Evolutionary conservation across 2,329 filamentous ascomycete species (phyloP).

Genomic region (Byssothecium circinans): DNA sequence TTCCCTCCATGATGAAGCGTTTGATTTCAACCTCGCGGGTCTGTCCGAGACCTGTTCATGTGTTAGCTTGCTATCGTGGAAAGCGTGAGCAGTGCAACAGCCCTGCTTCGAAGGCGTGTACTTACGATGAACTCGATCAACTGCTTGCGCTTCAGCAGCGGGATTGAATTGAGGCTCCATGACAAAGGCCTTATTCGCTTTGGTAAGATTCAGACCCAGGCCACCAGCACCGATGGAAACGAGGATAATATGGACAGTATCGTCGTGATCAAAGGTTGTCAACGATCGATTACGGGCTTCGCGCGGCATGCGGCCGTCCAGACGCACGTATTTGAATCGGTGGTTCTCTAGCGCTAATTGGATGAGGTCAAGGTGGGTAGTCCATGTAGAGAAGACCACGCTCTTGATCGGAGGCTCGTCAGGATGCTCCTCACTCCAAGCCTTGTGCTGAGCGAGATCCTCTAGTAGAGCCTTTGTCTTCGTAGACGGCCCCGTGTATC

Average conservation of each 20-base stretch:
- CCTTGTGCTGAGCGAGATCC: slow-evolving; percentile 68
- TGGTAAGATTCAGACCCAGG: slow-evolving; percentile 85
- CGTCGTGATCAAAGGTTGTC: slow-evolving; percentile 73
- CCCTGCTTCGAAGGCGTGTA: no score
- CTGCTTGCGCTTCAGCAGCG: slow-evolving; percentile 87
- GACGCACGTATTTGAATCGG: slow-evolving; percentile 71
- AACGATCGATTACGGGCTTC: slow-evolving; percentile 73
- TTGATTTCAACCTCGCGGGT: slow-evolving; percentile 84
- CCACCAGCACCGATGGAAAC: slow-evolving; percentile 93
- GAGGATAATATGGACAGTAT: slow-evolving; percentile 74
- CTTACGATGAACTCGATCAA: slow-evolving; percentile 71
- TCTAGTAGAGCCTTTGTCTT: slow-evolving; percentile 83
- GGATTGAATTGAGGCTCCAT: slow-evolving; percentile 99
- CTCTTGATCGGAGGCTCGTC: slow-evolving; percentile 80
- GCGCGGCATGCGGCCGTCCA: slow-evolving; percentile 88
- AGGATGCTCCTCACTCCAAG: slow-evolving; percentile 62
- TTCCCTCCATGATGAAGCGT: slow-evolving; percentile 84
- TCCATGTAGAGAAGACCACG: slow-evolving; percentile 96
- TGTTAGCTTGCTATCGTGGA: not conserved
- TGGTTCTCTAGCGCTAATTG: slow-evolving; percentile 73
- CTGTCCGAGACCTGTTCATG: slow-evolving; percentile 57
- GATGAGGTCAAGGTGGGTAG: slow-evolving; percentile 89
- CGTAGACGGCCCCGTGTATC: slow-evolving; percentile 83
- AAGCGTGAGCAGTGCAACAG: not conserved
- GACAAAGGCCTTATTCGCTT: slow-evolving; percentile 84